These are phyloP conservation scores for Coccomyxa sp. DNA, from an alignment of 139 green algal species.

Conservation along the genomic window DNA sequence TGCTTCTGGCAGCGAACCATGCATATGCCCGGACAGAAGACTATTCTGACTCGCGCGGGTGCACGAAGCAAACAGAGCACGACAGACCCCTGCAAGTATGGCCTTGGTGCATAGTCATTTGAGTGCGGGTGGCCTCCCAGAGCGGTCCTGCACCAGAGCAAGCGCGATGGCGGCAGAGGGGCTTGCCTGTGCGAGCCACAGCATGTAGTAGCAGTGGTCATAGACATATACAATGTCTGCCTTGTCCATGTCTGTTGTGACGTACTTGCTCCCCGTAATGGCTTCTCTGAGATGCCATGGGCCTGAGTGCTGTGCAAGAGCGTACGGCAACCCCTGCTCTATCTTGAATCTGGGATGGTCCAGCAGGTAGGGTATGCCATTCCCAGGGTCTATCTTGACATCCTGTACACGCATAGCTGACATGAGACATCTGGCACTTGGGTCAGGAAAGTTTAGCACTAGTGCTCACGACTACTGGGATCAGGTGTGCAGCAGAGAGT, in stretches of 20 bases:
- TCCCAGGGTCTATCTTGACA: neutral
- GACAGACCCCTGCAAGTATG: too few species aligned
- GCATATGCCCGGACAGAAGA: too few species aligned
- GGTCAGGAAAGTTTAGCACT: too few species aligned
- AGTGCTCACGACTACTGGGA: neutral
- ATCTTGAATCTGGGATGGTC: neutral
- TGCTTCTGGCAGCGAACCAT: too few species aligned
- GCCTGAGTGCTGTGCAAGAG: neutral
- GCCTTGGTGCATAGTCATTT: too few species aligned
- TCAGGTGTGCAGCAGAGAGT: neutral
- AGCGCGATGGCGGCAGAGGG: neutral
- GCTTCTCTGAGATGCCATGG: slow-evolving; percentile 1
- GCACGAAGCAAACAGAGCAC: too few species aligned
- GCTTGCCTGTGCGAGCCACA: neutral
- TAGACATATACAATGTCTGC: slow-evolving; percentile 5
- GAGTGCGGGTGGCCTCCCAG: too few species aligned
- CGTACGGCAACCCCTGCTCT: neutral
- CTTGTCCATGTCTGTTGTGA: neutral
- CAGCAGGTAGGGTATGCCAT: neutral
- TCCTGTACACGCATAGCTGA: neutral
- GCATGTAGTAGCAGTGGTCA: slow-evolving; percentile 11
- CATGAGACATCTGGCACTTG: neutral
- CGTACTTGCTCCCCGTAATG: neutral
- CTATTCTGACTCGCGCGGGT: too few species aligned
- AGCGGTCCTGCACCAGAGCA: too few species aligned